Percentiles rank a stretch among this genome's conserved stretches.
phyloP scores from a whole-genome alignment of 139 green algal species.

The Haematococcus lacustris region DNA sequence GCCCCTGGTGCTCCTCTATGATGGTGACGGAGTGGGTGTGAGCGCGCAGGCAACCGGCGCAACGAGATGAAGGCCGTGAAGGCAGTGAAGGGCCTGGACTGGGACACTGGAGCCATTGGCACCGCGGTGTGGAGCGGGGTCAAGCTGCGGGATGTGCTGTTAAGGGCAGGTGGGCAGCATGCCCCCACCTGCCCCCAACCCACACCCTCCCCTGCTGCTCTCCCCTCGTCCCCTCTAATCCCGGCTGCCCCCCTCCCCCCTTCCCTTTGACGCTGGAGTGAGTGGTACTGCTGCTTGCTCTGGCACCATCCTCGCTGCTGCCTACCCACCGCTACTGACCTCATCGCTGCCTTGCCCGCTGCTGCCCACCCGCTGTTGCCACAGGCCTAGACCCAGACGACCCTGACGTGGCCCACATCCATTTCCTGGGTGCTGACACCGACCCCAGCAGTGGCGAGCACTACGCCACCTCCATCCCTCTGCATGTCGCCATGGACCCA shows the following conservation, averaged over 20 bases:
- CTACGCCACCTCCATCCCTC: constrained; percentile 70
- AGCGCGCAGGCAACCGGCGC: constrained; percentile 76
- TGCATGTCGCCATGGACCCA: constrained; percentile 15
- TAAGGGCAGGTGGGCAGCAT: constrained; percentile 34
- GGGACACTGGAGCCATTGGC: constrained; percentile 62
- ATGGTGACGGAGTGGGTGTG: too few species aligned
- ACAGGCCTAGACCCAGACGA: too few species aligned
- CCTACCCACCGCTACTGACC: too few species aligned
- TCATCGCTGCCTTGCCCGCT: too few species aligned
- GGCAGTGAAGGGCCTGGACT: constrained; percentile 70
- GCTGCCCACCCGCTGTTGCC: too few species aligned
- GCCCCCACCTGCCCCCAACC: not conserved
- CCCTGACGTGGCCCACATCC: constrained; percentile 43
- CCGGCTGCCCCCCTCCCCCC: too few species aligned
- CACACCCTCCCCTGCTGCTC: not conserved
- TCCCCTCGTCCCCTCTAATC: too few species aligned
- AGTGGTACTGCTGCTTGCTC: too few species aligned
- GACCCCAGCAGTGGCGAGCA: constrained; percentile 35
- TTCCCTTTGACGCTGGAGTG: too few species aligned
- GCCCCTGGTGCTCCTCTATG: too few species aligned
- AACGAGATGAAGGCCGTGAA: constrained; percentile 12
- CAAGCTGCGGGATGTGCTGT: constrained; percentile 73
- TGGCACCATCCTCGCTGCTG: too few species aligned
- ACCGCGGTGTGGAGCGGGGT: constrained; percentile 71
- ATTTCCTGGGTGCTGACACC: constrained; percentile 69